phyloP scores from a whole-genome alignment of 441 rosid genomes.

The Arabidopsis lyrata region DNA sequence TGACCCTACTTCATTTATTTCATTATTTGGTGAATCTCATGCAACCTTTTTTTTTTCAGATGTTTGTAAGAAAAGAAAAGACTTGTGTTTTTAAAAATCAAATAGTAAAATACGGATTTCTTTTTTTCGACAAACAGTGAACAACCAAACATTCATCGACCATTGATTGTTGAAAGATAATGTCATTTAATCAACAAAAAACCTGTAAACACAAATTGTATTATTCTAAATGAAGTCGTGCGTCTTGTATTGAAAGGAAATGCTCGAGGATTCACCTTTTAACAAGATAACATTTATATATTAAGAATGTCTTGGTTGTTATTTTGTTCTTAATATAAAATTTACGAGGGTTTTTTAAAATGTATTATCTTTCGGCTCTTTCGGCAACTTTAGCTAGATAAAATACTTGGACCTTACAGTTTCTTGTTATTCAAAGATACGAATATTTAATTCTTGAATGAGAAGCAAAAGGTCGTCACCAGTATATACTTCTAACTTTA shows the following conservation, averaged over 20 bases:
- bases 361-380: constrained; percentile 34
- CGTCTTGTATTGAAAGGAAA: constrained; percentile 10
- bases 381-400: constrained; percentile 35
- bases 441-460: constrained; percentile 19
- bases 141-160: not conserved
- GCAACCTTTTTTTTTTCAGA: constrained; percentile 22
- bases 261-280: constrained; percentile 17
- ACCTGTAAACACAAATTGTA: not conserved
- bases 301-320: constrained; percentile 5
- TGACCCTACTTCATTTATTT: constrained; percentile 11
- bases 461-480: constrained; percentile 14
- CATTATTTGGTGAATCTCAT: constrained; percentile 30
- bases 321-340: not conserved
- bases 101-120: not conserved
- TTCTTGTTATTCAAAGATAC: constrained; percentile 21
- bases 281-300: not conserved
- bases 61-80: not conserved
- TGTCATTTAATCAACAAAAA: not conserved
- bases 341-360: not conserved
- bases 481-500: not conserved
- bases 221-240: constrained; percentile 21
- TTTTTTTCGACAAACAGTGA: not conserved
- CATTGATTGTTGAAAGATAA: not conserved
- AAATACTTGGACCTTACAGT: constrained; percentile 5
- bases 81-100: not conserved